phyloP scores from a whole-genome alignment of 164 flowering plant species.

The Buxus sempervirens region DNA sequence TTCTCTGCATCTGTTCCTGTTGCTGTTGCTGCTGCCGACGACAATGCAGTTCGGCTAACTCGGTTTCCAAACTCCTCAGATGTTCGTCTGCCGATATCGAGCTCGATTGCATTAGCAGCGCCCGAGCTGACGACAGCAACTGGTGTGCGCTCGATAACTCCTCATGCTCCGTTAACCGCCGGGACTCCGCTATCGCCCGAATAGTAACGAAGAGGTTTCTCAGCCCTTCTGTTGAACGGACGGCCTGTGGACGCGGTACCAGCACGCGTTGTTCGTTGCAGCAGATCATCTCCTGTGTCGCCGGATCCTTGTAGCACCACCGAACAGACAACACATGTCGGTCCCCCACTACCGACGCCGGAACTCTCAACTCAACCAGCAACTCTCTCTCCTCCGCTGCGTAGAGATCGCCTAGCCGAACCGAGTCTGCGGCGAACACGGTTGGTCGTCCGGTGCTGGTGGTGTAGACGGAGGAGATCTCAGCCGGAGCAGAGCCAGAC shows the following conservation, averaged over 20 bases:
- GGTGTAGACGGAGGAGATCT: constrained; percentile 65
- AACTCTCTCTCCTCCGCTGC: constrained; percentile 87
- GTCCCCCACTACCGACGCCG: constrained; percentile 30
- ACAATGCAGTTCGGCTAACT: constrained; percentile 63
- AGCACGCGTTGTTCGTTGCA: constrained; percentile 46
- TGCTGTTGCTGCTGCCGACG: constrained; percentile 34
- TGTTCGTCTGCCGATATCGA: constrained; percentile 46
- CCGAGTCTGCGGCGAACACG: constrained; percentile 35
- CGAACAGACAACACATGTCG: constrained; percentile 63
- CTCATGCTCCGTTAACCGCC: constrained; percentile 51
- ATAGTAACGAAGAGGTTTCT: constrained; percentile 52
- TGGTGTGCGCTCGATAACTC: constrained; percentile 58
- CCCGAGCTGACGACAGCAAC: constrained; percentile 64
- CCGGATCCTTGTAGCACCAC: constrained; percentile 66
- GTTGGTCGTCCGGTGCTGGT: constrained; percentile 47
- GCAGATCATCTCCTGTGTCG: constrained; percentile 42
- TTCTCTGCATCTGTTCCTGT: constrained; percentile 33
- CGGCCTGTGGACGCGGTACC: constrained; percentile 50
- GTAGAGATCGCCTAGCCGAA: constrained; percentile 76
- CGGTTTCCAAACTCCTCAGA: constrained; percentile 49
- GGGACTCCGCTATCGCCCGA: constrained; percentile 74
- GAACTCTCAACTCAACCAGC: constrained; percentile 66
- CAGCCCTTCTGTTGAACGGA: constrained; percentile 53
- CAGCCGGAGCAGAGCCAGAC: constrained; percentile 58
- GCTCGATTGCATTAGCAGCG: constrained; percentile 48